These are phyloP conservation scores for Colletotrichum tropicicola DNA, from an alignment of 2,329 filamentous ascomycete species.

Conservation along the genomic window DNA sequence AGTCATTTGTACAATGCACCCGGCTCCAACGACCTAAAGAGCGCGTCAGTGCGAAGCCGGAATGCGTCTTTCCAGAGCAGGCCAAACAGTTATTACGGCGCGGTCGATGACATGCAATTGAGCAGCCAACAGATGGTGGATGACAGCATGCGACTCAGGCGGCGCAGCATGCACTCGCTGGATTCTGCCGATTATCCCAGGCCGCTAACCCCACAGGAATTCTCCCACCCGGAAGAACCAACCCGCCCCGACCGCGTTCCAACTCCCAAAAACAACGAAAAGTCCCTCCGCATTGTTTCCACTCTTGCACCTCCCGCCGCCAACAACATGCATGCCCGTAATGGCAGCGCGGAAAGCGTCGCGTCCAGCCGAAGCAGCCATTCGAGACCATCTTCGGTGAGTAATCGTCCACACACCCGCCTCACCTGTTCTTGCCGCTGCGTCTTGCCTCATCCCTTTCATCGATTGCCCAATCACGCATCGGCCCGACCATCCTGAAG, in stretches of 20 bases:
- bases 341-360: constrained; percentile 72
- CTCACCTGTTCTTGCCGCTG: constrained; percentile 21
- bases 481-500: constrained; percentile 36
- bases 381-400: constrained; percentile 73
- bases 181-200: constrained; percentile 56
- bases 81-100: constrained; percentile 62
- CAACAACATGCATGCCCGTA: constrained; percentile 49
- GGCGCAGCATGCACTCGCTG: constrained; percentile 81
- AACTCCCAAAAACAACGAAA: constrained; percentile 40
- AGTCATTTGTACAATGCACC: constrained; percentile 63
- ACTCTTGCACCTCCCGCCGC: constrained; percentile 34
- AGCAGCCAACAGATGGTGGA: constrained; percentile 67
- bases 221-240: constrained; percentile 41
- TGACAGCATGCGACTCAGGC: constrained; percentile 79
- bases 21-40: constrained; percentile 37
- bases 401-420: constrained; percentile 43
- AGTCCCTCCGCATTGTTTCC: constrained; percentile 48
- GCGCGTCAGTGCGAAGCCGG: constrained; percentile 35
- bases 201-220: constrained; percentile 46
- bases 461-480: constrained; percentile 55
- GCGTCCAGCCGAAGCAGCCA: constrained; percentile 65
- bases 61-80: constrained; percentile 49
- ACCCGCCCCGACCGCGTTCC: constrained; percentile 26
- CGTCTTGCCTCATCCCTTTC: constrained; percentile 15
- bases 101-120: constrained; percentile 74